Conservation (phyloP, 257 asterid species). For the Thymus quinquecostatus region DNA sequence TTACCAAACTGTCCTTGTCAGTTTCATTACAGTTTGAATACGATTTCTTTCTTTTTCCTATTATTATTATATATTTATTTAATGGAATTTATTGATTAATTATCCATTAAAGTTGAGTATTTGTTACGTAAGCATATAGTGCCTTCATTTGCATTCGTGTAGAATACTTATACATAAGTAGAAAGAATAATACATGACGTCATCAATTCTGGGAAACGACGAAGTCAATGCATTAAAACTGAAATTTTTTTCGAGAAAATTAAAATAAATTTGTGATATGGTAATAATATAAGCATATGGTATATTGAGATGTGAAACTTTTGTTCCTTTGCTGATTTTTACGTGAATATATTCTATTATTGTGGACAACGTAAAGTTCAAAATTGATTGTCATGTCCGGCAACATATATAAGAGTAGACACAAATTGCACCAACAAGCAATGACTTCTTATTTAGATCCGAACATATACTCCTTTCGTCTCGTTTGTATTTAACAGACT, state of each 20-base stretch:
- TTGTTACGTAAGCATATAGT: too few relatives aligned
- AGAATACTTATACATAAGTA: not conserved
- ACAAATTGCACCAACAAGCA: conserved; percentile 14
- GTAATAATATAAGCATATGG: not conserved
- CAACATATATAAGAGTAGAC: not conserved
- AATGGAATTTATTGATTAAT: not conserved
- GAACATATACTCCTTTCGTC: too few relatives aligned
- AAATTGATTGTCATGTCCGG: conserved; percentile 1
- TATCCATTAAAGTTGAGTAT: too few relatives aligned
- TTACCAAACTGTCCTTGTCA: conserved; percentile 73
- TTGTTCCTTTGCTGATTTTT: not conserved
- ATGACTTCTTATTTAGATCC: not conserved
- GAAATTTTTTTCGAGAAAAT: too few relatives aligned
- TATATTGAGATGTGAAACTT: not conserved
- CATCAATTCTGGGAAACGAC: not conserved
- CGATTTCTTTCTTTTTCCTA: too few relatives aligned
- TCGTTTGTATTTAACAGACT: too few relatives aligned
- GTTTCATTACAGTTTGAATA: not conserved
- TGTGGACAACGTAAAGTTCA: not conserved
- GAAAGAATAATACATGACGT: not conserved
- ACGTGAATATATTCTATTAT: not conserved
- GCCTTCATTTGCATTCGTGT: not conserved
- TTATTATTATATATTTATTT: too few relatives aligned
- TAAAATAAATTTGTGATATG: not conserved
- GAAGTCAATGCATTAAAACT: not conserved